phyloP scores from a whole-genome alignment of 2,329 filamentous ascomycete species.

The Didymella pomorum region DNA sequence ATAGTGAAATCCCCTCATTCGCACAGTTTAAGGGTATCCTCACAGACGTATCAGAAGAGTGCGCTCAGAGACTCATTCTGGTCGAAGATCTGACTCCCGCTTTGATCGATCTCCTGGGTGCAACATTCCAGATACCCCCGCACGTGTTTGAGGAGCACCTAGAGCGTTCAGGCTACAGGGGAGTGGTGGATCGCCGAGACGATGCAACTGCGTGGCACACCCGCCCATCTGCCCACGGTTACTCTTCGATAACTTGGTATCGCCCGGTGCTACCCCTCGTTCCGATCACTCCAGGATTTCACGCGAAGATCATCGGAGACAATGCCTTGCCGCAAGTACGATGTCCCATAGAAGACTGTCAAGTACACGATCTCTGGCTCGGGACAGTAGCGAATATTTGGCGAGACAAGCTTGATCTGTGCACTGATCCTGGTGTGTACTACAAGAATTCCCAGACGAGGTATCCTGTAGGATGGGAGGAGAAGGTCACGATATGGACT shows the following conservation, averaged over 20 bases:
- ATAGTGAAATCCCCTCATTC: neutral
- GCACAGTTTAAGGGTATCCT: neutral
- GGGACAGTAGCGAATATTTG: neutral
- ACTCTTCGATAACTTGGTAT: neutral
- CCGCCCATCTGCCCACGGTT: neutral
- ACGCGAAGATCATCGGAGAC: too few species aligned
- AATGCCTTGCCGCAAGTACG: too few species aligned
- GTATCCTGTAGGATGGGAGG: constrained; percentile 9
- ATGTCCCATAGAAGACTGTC: too few species aligned
- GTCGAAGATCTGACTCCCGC: constrained; percentile 25
- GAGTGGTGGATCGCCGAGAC: too few species aligned
- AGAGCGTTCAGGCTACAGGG: constrained; percentile 20
- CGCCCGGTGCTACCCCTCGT: neutral
- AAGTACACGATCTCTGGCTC: too few species aligned
- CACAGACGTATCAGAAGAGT: neutral
- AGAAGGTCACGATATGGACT: neutral
- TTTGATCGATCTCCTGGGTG: constrained; percentile 23
- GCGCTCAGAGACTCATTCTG: constrained; percentile 8
- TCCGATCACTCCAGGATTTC: neutral
- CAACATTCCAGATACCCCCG: constrained; percentile 28
- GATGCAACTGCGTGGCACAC: neutral
- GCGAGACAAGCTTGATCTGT: neutral
- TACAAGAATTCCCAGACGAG: neutral
- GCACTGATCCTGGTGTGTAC: neutral
- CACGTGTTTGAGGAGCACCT: constrained; percentile 29